phyloP scores from a whole-genome alignment of 768 basidiomycete species.

The Rhodocollybia butyracea region DNA sequence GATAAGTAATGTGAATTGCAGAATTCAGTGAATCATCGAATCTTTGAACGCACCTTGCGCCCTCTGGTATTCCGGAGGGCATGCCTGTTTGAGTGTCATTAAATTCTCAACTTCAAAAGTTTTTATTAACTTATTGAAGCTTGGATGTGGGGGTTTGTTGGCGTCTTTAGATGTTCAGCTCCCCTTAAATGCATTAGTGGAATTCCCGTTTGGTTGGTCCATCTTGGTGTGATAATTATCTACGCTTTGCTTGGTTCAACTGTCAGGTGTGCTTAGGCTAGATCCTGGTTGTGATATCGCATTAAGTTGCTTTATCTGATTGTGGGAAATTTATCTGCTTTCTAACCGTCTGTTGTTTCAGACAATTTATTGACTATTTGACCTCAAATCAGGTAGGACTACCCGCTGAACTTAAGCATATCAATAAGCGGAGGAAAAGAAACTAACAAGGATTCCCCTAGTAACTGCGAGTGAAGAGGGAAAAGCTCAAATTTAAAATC shows the following conservation, averaged over 20 bases:
- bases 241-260: conserved; percentile 28
- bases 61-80: conserved; percentile 71
- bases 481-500: conserved; percentile 84
- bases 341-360: conserved; percentile 20
- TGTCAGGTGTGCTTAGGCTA: neutral
- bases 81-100: conserved; percentile 78
- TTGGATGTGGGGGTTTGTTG: conserved; percentile 43
- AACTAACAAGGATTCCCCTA: conserved; percentile 89
- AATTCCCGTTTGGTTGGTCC: conserved; percentile 18
- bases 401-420: conserved; percentile 88
- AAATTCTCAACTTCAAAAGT: conserved; percentile 43
- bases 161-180: conserved; percentile 26
- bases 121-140: conserved; percentile 24
- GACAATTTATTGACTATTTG: conserved; percentile 11
- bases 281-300: neutral
- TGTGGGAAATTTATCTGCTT: conserved; percentile 12
- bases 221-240: conserved; percentile 53
- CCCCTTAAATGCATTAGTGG: conserved; percentile 48
- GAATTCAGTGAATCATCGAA: conserved; percentile 82
- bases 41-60: conserved; percentile 82
- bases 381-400: conserved; percentile 80
- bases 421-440: conserved; percentile 90
- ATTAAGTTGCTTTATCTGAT: conserved; percentile 5
- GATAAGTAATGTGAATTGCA: conserved; percentile 84
- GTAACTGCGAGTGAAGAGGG: conserved; percentile 86